Base-by-base conservation (phyloP, 306 rosid species). In the Dryas drummondii region DNA sequence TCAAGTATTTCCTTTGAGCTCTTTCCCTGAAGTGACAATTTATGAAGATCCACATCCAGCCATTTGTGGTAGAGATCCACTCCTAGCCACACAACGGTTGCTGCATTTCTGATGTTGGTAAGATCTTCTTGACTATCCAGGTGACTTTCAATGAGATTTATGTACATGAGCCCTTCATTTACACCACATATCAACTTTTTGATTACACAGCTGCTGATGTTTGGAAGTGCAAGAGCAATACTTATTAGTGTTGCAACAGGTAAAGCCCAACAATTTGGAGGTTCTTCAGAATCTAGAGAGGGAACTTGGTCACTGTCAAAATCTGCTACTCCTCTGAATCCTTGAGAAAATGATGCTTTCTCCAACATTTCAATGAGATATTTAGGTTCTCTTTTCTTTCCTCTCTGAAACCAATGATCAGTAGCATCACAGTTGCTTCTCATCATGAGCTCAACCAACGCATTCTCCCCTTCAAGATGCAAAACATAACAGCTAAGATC, bases 381-480 rank as follows among this genome's bases (percentile, higher is more conserved):
- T 11, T 87, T 87, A 15, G 98, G 96, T 59, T 86, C 77, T 68
- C 54, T 63, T 52, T 83, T 91, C 73, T 84, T 85, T 27, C 94
- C 98, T 64, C 41, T 80, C 54, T 73, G 84, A 78, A 94, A 74
- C 96, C 96, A 87, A 26, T 87, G 88, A 63, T 73, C 58, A 13
- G 96, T 89, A 10, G 96, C 94, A 64, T 89, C 88, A n/a, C 84
- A 59, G 45, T 90, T 90, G 17, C 82, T 67, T 70, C 72, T 82
- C 78, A 87, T 27, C 94, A 91, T 91, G 79, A 84, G 77, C 54
- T 50, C 82, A 77, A 87, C 94, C 11, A 94, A 83, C 12, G 77
- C 88, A 59, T 91, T 87, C 82, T 94, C 98, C 9, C 97, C 98
- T 84, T 90, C 94, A 27, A 94, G 98, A 82, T 90, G 88, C 63